Evolutionary conservation across 352 stramenopile species (phyloP).

Genomic region (Sclerospora graminicola): DNA sequence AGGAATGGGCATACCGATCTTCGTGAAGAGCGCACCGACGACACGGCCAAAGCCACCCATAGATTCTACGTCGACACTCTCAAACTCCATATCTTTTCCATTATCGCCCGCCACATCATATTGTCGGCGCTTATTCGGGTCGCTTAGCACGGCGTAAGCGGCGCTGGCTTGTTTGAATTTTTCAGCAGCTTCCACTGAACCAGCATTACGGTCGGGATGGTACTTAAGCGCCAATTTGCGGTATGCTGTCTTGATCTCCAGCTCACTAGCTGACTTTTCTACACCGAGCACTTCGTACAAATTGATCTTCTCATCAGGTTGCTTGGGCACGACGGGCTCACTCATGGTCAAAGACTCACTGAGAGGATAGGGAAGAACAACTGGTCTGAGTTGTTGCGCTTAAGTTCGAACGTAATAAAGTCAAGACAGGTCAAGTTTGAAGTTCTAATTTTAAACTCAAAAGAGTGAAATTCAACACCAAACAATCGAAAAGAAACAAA

Average conservation of each 20-base stretch:
- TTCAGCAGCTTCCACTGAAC: slow-evolving; percentile 62
- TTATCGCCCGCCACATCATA: slow-evolving; percentile 70
- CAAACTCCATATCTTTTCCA: slow-evolving; percentile 71
- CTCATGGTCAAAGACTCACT: no score
- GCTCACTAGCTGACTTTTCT: slow-evolving; percentile 74
- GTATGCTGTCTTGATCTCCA: slow-evolving; percentile 87
- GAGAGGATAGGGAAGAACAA: slow-evolving; percentile 19
- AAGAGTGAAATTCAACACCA: not conserved
- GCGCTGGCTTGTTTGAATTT: slow-evolving; percentile 82
- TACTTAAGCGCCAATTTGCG: slow-evolving; percentile 85
- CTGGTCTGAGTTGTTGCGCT: not conserved
- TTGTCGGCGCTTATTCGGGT: slow-evolving; percentile 82
- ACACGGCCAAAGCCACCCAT: slow-evolving; percentile 79
- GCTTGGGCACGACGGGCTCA: slow-evolving; percentile 34
- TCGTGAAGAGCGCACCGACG: slow-evolving; percentile 80
- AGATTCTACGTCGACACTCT: slow-evolving; percentile 74
- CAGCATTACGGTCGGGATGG: slow-evolving; percentile 82
- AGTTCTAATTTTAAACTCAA: not conserved
- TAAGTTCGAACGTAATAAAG: slow-evolving; percentile 1
- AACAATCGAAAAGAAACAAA: slow-evolving; percentile 13
- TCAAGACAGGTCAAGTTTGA: not conserved
- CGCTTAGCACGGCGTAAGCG: slow-evolving; percentile 78
- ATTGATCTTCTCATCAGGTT: slow-evolving; percentile 53
- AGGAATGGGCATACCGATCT: slow-evolving; percentile 83
- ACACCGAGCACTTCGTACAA: slow-evolving; percentile 87